Percentiles rank a stretch among this genome's conserved stretches.
These are phyloP conservation scores for Larix sibirica DNA, from an alignment of 83 land plant genomes.

Conservation along the genomic window DNA sequence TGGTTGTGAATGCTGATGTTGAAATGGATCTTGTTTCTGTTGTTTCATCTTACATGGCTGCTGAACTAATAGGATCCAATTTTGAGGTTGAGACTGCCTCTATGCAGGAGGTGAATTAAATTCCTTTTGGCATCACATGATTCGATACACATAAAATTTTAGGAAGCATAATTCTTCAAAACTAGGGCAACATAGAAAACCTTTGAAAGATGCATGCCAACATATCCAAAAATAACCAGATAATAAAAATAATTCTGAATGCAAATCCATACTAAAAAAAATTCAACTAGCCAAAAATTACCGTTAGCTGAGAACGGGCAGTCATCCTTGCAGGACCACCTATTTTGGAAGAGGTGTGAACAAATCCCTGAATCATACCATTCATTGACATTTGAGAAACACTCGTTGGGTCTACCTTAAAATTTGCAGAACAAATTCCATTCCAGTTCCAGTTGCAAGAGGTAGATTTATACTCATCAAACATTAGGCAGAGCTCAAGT, in stretches of 20 bases:
- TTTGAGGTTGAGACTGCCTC: conserved; percentile 19
- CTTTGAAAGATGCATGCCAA: too few relatives aligned
- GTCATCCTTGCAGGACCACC: conserved; percentile 4
- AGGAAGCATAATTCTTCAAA: background rate
- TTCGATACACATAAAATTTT: background rate
- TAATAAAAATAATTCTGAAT: too few relatives aligned
- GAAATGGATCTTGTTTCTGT: conserved; percentile 33
- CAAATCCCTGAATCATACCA: background rate
- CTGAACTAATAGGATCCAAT: conserved; percentile 34
- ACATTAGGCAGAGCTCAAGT: background rate
- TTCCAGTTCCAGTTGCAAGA: background rate
- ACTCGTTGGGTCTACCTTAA: conserved; percentile 23
- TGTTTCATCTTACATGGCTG: conserved; percentile 31
- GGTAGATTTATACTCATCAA: background rate
- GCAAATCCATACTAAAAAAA: too few relatives aligned
- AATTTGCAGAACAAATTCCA: background rate
- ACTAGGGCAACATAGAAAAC: background rate
- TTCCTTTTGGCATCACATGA: conserved; percentile 18
- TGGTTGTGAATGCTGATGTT: conserved; percentile 36
- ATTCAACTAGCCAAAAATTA: background rate
- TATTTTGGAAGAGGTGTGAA: background rate
- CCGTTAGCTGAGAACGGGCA: background rate
- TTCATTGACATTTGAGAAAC: background rate
- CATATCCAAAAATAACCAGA: too few relatives aligned
- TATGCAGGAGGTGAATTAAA: conserved; percentile 29